Evolutionary conservation across 2,329 filamentous ascomycete species (phyloP), one percentile per base, ranked within the genome.

Genomic region (Aureobasidium namibiae): DNA sequence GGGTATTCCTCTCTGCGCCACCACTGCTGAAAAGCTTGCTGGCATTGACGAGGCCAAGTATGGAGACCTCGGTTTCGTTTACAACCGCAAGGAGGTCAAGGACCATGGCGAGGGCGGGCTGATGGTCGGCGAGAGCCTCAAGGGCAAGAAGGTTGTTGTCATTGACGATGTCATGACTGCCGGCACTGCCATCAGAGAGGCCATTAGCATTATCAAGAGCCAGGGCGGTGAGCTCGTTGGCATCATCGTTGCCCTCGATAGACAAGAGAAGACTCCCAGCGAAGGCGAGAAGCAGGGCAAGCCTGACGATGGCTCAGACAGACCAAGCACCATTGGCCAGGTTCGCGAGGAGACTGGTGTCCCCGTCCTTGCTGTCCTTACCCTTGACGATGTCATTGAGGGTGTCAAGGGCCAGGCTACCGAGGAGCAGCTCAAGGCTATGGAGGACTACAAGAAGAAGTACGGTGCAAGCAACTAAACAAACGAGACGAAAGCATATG

Each of bases 101-200:
- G 89, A 90, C 69, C 92, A 97, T 73, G 92, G 94, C 45, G 94
- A 99, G 75, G 92, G 92, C 34, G 92, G 94, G 45, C 88, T 84
- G 71, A 95, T 97, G 68, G 92, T 97, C 14, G 94, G 94, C 11
- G 89, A 90, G 31, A 82, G 87, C 7, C 78, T 97, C 68, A 88
- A 88, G 75, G 92, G 89, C 57, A 92, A 94, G 81, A 84, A 82
- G 62, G 85, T 96, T 16, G 80, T 99, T 34, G 89, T 99, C 66
- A 87, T 99, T 41, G 94, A 99, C 78, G 94, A 97, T 75, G 92
- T 99, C 60, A 92, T 97, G 68, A 96, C 92, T 1, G 92, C 91
- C 0, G 94, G 94, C 29, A 97, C 92, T 1, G 94, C 94, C 41
- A 92, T 96, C 77, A 82, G 91, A 61, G 92, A 97, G 73, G 90